Evolutionary conservation across 495 filamentous ascomycete species (phyloP), one percentile per base, ranked within the genome.

Genomic region (Trichoderma reesei): DNA sequence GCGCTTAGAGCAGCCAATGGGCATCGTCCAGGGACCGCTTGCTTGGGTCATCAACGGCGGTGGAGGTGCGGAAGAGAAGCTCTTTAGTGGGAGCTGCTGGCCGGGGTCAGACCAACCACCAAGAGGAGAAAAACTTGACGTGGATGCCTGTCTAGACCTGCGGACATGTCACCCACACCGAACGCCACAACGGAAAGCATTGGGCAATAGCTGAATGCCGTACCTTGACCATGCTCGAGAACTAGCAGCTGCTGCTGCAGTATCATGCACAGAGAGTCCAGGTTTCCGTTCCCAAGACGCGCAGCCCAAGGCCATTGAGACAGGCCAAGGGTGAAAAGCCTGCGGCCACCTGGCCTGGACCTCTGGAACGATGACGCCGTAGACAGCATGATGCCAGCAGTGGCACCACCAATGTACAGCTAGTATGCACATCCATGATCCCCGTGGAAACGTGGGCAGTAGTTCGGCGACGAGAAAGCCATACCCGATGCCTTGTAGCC

Each of bases 1-100:
- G 72, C 75, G 72, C 73, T 78, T 76, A 77, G 76, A 75, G 74
- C 75, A 74, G 74, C 75, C 74, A 75, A 71, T 73, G 51, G 8
- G 51, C 51, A 9, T 34, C 51, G 51, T 34, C 10, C 34, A 10
- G 31, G 4, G 8, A 26, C 51, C 51, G 51, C 1, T 18, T 26
- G 20, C 13, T n/a, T 56, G 51, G 51, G 20, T n/a, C 16, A 56
- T 37, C 26, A 68, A 72, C 66, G 66, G 70, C 70, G 73, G 72
- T 71, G 69, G 71, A 70, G 71, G 69, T 70, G 70, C 68, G 65
- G 70, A 67, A 60, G 69, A 64, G 67, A 70, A 72, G 71, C 66
- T 59, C 68, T 56, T 33, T 20, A 20, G 51, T 34, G 51, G 34
- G 20, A 56, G 20, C 9, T 11, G 10, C 31, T 56, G 18, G 10